Evolutionary conservation across 1,139 yeast genomes (phyloP).

Genomic region (Eremothecium cymbalariae): DNA sequence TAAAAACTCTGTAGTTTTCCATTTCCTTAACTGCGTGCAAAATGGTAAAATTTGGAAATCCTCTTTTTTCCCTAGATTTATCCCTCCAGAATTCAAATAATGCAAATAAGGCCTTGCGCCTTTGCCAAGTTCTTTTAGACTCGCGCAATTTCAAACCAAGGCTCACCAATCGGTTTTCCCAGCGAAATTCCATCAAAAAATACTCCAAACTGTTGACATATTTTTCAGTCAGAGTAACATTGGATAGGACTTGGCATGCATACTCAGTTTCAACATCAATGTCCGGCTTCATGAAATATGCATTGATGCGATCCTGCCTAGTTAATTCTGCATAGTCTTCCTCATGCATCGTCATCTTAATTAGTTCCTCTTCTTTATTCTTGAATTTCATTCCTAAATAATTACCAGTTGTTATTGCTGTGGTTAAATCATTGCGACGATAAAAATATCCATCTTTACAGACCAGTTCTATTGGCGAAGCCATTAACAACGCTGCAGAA

Average conservation of each 20-base stretch:
- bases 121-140: constrained; percentile 32
- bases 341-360: constrained; percentile 17
- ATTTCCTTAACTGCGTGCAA: constrained; percentile 32
- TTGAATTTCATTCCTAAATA: constrained; percentile 28
- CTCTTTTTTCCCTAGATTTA: constrained; percentile 29
- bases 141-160: constrained; percentile 29
- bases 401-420: constrained; percentile 27
- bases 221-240: constrained; percentile 28
- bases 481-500: constrained; percentile 18
- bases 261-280: constrained; percentile 25
- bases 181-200: constrained; percentile 31
- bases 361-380: constrained; percentile 26
- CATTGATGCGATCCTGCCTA: constrained; percentile 26
- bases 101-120: constrained; percentile 31
- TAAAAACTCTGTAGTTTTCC: constrained; percentile 31
- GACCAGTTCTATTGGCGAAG: constrained; percentile 28
- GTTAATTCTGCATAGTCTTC: constrained; percentile 17
- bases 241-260: constrained; percentile 23
- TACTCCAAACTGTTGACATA: constrained; percentile 31
- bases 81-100: constrained; percentile 33
- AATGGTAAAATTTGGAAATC: constrained; percentile 24
- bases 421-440: constrained; percentile 20
- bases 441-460: constrained; percentile 30
- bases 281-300: constrained; percentile 24
- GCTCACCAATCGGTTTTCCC: constrained; percentile 31